Conservation (phyloP, 768 basidiomycete species). For the Lentinus brumalis region DNA sequence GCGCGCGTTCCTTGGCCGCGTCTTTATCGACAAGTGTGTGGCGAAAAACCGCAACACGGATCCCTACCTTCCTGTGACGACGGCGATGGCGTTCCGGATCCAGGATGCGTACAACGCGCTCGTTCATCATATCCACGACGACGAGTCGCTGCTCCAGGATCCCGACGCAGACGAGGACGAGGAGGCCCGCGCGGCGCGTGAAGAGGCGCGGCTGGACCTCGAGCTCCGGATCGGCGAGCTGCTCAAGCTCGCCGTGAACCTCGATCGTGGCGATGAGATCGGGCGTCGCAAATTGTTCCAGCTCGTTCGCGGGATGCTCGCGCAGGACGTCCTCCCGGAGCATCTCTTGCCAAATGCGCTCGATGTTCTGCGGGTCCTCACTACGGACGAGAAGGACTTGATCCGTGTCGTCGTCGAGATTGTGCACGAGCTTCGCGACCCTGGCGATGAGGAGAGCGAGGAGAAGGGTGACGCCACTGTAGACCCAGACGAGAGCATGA, state of each 20-base stretch:
- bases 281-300: conserved; percentile 87
- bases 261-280: conserved; percentile 92
- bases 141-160: conserved; percentile 10
- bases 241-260: conserved; percentile 71
- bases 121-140: conserved; percentile 40
- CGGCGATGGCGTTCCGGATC: conserved; percentile 74
- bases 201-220: conserved; percentile 50
- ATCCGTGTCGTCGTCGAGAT: conserved; percentile 89
- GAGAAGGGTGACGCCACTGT: conserved; percentile 26
- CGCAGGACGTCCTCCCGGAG: conserved; percentile 68
- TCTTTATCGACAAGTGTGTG: conserved; percentile 79
- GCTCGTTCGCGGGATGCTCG: conserved; percentile 88
- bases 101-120: conserved; percentile 71
- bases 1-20: conserved; percentile 77
- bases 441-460: conserved; percentile 38
- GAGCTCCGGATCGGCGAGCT: conserved; percentile 82
- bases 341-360: conserved; percentile 71
- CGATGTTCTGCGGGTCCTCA: conserved; percentile 77
- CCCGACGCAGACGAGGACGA: conserved; percentile 30
- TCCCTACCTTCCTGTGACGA: conserved; percentile 83
- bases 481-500: conserved; percentile 33
- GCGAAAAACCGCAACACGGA: conserved; percentile 52
- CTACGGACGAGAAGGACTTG: conserved; percentile 77
- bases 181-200: conserved; percentile 39
- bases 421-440: conserved; percentile 75